phyloP scores from a whole-genome alignment of 768 basidiomycete genomes.

The Lyophyllum semitale region DNA sequence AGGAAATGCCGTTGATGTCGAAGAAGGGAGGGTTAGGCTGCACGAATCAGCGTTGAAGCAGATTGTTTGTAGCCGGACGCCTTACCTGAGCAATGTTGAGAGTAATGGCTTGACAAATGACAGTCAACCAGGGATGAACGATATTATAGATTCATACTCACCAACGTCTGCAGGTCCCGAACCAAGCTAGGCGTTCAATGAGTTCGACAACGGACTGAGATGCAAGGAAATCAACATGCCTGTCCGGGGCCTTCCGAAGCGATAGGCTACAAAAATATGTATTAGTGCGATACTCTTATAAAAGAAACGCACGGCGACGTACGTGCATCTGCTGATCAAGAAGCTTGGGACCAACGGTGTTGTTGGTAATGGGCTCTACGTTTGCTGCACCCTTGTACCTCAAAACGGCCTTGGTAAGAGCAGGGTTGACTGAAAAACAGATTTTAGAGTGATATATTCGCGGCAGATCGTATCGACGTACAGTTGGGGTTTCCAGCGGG shows the following conservation, averaged over 20 bases:
- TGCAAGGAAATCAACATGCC: neutral
- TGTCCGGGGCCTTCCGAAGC: constrained; percentile 15
- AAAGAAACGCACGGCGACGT: neutral
- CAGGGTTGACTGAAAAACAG: constrained; percentile 17
- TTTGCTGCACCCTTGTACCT: constrained; percentile 30
- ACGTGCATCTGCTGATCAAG: constrained; percentile 25
- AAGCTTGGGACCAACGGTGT: constrained; percentile 15
- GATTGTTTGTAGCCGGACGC: neutral
- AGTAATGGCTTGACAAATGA: constrained; percentile 12
- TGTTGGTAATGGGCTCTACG: constrained; percentile 25
- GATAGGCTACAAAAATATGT: constrained; percentile 14
- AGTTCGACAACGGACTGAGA: neutral
- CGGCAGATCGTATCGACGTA: constrained; percentile 3
- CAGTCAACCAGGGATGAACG: neutral
- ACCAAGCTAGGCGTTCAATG: constrained; percentile 14
- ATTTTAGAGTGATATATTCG: neutral
- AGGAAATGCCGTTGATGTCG: constrained; percentile 34
- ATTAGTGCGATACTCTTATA: neutral
- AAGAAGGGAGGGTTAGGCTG: constrained; percentile 33
- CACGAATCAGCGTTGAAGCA: neutral
- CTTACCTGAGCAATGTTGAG: constrained; percentile 21
- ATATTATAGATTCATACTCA: constrained; percentile 3
- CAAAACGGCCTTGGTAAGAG: constrained; percentile 31
- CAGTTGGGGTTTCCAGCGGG: constrained; percentile 24
- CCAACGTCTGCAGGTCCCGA: constrained; percentile 18